Evolutionary conservation across 352 stramenopile species (phyloP), one percentile per base, ranked within the genome.

Genomic region (Phytophthora pistaciae): DNA sequence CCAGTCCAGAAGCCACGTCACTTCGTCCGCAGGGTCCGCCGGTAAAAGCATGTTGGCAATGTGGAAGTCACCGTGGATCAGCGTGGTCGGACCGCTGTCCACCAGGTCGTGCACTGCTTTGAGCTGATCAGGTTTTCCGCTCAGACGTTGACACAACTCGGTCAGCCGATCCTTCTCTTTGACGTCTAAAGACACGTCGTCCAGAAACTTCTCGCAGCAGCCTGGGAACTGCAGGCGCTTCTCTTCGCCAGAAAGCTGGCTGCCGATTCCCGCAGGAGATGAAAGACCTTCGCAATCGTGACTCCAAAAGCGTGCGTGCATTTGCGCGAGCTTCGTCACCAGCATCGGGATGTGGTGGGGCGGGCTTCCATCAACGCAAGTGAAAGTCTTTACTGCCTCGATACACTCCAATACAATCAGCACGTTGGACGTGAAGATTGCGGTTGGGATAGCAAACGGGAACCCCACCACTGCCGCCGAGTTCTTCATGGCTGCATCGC

Each of bases 1-100:
- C 88, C 88, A 95, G 73, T 95, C 88, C 44, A 95, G 64, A 6
- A 95, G 84, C 85, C 84, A 93, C 29, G 83, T 83, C 3, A 54
- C 10, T 14, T 84, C 68, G 8, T 80, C 69, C 0, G 31, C 53
- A 11, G 60, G 56, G 54, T 66, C 63, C 3, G 63, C 69, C 46
- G 79, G 63, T 56, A 95, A 82, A 23, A 95, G 73, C 65, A 93
- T 73, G 65, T 95, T 95, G 25, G 85, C 88, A 38, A 91, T 88
- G 59, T 95, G 88, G 60, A 93, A 95, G 63, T 95, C 88, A 14
- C 88, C 88, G 64, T 95, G 88, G 56, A 95, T 91, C 20, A 95
- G 64, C 29, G 83, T 88, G 21, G 76, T 77, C 9, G 84, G 85
- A 5, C 85, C 87, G 25, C 64, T 53, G 3, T 79, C 77, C 13